Evolutionary conservation across 1,284 basidiomycete species (phyloP), one percentile per base, ranked within the genome.

Genomic region (Taiwanofungus camphoratus): DNA sequence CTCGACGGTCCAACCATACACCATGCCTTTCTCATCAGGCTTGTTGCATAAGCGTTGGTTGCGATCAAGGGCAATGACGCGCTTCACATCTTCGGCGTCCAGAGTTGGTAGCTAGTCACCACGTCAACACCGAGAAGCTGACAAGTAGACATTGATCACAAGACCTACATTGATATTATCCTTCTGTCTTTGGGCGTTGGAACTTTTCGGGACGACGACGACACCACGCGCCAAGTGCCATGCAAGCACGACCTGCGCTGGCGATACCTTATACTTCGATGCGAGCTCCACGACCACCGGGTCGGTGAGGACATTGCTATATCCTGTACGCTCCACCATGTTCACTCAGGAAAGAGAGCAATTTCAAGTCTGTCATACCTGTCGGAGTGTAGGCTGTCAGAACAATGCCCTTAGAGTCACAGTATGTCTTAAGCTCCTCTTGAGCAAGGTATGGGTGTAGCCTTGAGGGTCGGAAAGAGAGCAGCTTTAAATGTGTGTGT

Each of bases 361-460:
- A 29, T n/a, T n/a, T 29, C 26, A 29, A 31, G 4, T 20, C 19
- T 24, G 2, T 34, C 54, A 30, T 49, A 53, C 82, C 83, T 4
- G 85, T 66, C 0, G 85, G 84, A 0, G 76, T 74, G 63, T 87
- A 87, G 0, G 80, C 82, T 24, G 81, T 77, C 20, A 86, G 54
- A 0, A 76, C 52, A 46, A 87, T 86, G 23, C 74, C 74, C 49
- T 79, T 74, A 34, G 63, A 50, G 32, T 73, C 65, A 57, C 82
- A 84, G 57, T 73, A 83, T 23, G 66, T 58, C 42, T 76, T 66
- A n/a, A 86, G 65, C 9, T 78, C 70, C 42, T 70, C 60, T 52
- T 84, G 75, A 0, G 74, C 73, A 16, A 76, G 67, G 51, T 65
- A 74, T 2, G 79, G 77, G 53, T 82, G 79, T 44, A 77, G 24